These are phyloP conservation scores for Penicillium sp. DNA, from an alignment of 2,329 filamentous ascomycete species.

Conservation along the genomic window DNA sequence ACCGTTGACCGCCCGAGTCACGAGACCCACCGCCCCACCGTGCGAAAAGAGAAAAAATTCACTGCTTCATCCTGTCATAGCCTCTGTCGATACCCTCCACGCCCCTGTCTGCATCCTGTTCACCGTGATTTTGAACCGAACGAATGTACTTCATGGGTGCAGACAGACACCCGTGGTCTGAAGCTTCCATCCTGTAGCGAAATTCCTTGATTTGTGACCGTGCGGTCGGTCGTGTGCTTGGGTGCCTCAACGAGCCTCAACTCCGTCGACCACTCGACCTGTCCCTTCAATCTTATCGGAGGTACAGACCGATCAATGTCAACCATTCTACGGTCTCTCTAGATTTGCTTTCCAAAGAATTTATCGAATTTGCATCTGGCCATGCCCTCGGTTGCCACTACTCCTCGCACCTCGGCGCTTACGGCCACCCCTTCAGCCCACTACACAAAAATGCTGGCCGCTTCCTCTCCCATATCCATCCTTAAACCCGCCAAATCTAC, in stretches of 20 bases:
- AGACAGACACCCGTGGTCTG: constrained; percentile 21
- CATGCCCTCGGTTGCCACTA: constrained; percentile 42
- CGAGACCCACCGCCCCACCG: constrained; percentile 32
- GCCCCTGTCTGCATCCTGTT: constrained; percentile 22
- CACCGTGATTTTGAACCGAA: constrained; percentile 10
- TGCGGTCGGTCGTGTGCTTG: constrained; percentile 29
- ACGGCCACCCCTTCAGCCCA: constrained; percentile 27
- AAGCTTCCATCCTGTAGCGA: constrained; percentile 15
- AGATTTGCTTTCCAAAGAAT: constrained; percentile 3
- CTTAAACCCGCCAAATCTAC: constrained; percentile 40
- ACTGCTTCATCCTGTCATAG: neutral
- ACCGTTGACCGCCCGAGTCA: constrained; percentile 24
- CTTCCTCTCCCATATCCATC: constrained; percentile 40
- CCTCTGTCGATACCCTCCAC: constrained; percentile 11
- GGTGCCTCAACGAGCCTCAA: constrained; percentile 18
- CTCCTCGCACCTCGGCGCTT: constrained; percentile 32
- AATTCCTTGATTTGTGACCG: constrained; percentile 6
- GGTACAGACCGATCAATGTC: constrained; percentile 28
- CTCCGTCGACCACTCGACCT: constrained; percentile 14
- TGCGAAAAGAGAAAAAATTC: constrained; percentile 25
- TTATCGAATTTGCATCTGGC: constrained; percentile 15
- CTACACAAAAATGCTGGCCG: constrained; percentile 36
- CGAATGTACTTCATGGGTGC: constrained; percentile 20
- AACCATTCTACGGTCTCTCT: constrained; percentile 11
- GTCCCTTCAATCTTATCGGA: constrained; percentile 5